Evolutionary conservation across 371 early-diverging fungal genomes (phyloP).

Genomic region (Syncephalis plumigaleata): DNA sequence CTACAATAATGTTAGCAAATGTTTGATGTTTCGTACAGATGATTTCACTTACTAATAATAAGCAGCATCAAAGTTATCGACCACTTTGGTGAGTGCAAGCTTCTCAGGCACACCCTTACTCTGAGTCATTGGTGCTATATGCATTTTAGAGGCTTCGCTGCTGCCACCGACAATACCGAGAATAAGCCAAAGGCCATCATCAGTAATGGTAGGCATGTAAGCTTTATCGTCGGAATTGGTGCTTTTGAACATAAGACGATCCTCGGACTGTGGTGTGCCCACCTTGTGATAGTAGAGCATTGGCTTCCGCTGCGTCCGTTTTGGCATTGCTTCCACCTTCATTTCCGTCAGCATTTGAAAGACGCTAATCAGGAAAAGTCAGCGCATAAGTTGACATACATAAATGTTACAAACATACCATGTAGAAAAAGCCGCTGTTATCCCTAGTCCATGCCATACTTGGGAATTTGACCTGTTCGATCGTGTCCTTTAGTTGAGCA

Average conservation of each 20-base stretch:
- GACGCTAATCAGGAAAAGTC: background rate
- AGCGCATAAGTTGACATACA: background rate
- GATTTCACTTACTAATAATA: slow-evolving; percentile 16
- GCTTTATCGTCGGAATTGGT: slow-evolving; percentile 22
- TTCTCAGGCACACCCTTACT: background rate
- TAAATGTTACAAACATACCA: slow-evolving; percentile 11
- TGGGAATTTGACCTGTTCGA: slow-evolving; percentile 37
- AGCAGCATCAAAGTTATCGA: slow-evolving; percentile 24
- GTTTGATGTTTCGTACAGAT: background rate
- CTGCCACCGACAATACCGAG: slow-evolving; percentile 17
- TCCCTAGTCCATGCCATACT: slow-evolving; percentile 31
- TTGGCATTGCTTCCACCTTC: slow-evolving; percentile 34
- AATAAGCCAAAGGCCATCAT: slow-evolving; percentile 33
- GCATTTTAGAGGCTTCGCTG: slow-evolving; percentile 25
- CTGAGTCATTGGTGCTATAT: slow-evolving; percentile 19
- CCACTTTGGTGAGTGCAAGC: slow-evolving; percentile 14
- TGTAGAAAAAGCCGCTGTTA: slow-evolving; percentile 43
- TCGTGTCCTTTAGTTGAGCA: slow-evolving; percentile 13
- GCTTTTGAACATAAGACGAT: slow-evolving; percentile 19
- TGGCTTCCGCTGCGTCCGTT: slow-evolving; percentile 23
- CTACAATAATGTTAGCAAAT: slow-evolving; percentile 3
- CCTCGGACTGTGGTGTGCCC: slow-evolving; percentile 28
- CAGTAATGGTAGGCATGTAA: slow-evolving; percentile 13
- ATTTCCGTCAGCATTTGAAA: slow-evolving; percentile 3
- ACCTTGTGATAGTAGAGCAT: slow-evolving; percentile 26